Base-by-base conservation (phyloP, 1,284 basidiomycete genomes). In the Sanghuangporus sanghuang region DNA sequence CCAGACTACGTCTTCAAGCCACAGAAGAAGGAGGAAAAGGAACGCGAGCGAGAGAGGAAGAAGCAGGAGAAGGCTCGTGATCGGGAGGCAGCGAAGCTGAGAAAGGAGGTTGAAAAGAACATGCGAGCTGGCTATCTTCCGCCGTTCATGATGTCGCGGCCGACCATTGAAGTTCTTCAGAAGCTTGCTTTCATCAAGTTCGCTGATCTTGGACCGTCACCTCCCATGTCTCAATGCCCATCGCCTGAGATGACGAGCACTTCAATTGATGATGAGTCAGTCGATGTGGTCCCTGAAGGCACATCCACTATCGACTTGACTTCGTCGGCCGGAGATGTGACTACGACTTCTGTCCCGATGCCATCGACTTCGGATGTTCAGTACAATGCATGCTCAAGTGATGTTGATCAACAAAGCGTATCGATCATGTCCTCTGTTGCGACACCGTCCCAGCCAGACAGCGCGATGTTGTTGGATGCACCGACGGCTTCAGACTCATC, bases 1-100 rank as follows among this genome's bases (percentile, higher is more conserved):
- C 93, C 93, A 0, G 77, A 80, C 54, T 95, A 95, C 75, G 84
- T 85, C 62, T 95, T 87, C 71, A 78, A 81, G 61, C 92, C 92
- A 0, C 76, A 81, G 72, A 87, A 83, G 70, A 88, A 85, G 73
- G 84, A 84, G 59, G 81, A 85, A 56, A 90, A 86, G 73, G 75
- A 78, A 40, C 78, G 78, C 27, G 64, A 78, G 39, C 77, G 81
- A 36, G 78, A 80, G 65, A 78, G 81, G 54, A 78, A 75, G 67
- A 79, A 76, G 57, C 72, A 75, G 67, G 76, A 77, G 68, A 80
- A 79, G 60, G 77, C 77, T 54, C 69, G 70, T 6, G 68, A 70
- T 44, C 71, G 73, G 36, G 70, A 69, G 58, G 75, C 70, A 63
- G 76, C 70, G 64, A 67, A 68, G 57, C 35, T 73, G 69, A 62